Evolutionary conservation across 192 early-diverging fungal genomes (phyloP).

Genomic region (Backusella parvicylindrica): DNA sequence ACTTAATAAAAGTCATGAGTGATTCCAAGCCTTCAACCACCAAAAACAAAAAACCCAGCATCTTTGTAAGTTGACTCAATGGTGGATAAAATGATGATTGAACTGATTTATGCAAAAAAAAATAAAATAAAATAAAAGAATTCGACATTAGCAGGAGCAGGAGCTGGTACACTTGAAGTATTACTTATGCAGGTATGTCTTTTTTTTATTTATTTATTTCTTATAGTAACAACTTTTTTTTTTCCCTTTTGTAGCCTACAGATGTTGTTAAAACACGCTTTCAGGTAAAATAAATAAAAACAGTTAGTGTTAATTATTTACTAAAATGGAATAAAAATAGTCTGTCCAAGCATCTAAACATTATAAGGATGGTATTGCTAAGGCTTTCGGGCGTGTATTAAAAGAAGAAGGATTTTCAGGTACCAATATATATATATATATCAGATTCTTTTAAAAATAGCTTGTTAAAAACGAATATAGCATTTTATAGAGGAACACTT

Average conservation of each 20-base stretch:
- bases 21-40: background rate
- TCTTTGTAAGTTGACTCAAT: background rate
- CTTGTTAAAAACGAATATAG: background rate
- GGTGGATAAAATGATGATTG: background rate
- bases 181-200: constrained; percentile 38
- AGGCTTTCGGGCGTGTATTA: constrained; percentile 30
- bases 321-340: constrained; percentile 1
- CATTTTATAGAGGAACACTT: constrained; percentile 38
- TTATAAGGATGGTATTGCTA: constrained; percentile 31
- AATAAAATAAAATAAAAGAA: constrained; percentile 4
- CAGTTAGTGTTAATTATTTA: background rate
- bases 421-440: background rate
- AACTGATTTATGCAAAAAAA: background rate
- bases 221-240: no score
- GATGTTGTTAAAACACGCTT: constrained; percentile 44
- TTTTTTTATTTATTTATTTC: no score
- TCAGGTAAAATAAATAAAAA: constrained; percentile 20
- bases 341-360: constrained; percentile 32
- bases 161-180: constrained; percentile 38
- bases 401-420: constrained; percentile 36
- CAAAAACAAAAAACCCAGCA: background rate
- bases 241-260: constrained; percentile 31
- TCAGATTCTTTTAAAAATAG: background rate
- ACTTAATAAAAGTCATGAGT: background rate
- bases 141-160: constrained; percentile 39